Base-by-base conservation (phyloP, 352 stramenopile species). In the Phytophthora macrochlamydospora region DNA sequence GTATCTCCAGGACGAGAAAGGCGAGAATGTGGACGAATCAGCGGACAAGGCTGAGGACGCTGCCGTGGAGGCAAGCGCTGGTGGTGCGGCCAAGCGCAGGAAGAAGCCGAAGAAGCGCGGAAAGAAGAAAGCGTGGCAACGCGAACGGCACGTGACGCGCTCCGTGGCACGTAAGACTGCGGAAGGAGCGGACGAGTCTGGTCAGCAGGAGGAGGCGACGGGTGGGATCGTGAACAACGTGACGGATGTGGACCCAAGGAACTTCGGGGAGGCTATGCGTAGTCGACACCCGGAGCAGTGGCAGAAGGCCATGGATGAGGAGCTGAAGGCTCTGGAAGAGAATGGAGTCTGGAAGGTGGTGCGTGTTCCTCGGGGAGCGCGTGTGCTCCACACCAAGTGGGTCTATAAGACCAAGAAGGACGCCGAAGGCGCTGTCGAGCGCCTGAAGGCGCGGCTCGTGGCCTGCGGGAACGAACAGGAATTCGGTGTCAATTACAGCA, bases 381-480 rank as follows among this genome's bases (percentile, higher is more conserved):
- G 46, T 12, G 2, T 12, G 0, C 38, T 78, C 14, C 65, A 58
- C 45, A 51, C 59, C 0, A 69, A 73, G 31, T 75, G 71, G 62
- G 66, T 75, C 14, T 65, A 43, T 31, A 78, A 75, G 38, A 78
- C 56, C 9, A 75, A 75, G 28, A 33, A 8, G 0, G n/a, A 69
- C 31, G 43, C 35, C 0, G 24, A 64, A 7, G 71, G 66, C 7
- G 35, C 13, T 1, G 42, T 75, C 11, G 50, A 72, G 7, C 56
- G 59, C 0, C 59, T 65, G 56, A 73, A 75, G 51, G 57, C 52
- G 0, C 31, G 61, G 13, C 18, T 78, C 0, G 70, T 78, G 2
- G 65, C 51, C 0, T 59, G 65, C 24, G 62, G 52, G 1, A 62
- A 75, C 40, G 56, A 61, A 8, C 61, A 78, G 43, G 40, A 69